Evolutionary conservation across 1,284 basidiomycete species (phyloP).

Genomic region (Rhodotorula sp.): DNA sequence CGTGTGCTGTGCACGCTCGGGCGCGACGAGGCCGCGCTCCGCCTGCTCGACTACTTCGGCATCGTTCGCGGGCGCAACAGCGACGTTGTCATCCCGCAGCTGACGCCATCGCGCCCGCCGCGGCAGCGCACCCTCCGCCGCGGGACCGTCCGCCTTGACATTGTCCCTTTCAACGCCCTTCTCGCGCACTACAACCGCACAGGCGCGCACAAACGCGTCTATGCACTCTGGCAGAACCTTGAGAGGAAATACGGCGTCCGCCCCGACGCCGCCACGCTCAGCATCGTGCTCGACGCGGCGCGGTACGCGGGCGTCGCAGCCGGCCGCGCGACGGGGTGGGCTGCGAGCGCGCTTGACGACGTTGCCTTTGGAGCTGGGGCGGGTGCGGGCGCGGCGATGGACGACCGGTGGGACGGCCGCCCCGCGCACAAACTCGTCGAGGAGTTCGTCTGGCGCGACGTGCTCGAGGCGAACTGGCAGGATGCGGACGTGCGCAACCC

Average conservation of each 20-base stretch:
- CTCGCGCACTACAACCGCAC: conserved; percentile 58
- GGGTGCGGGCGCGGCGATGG: not conserved
- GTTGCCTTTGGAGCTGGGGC: not conserved
- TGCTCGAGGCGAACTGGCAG: conserved; percentile 25
- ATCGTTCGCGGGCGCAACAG: not conserved
- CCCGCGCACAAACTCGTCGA: conserved; percentile 16
- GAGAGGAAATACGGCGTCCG: conserved; percentile 59
- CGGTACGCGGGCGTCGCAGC: conserved; percentile 50
- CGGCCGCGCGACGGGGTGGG: conserved; percentile 12
- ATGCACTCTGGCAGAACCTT: conserved; percentile 65
- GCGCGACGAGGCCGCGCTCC: not conserved
- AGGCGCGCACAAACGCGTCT: conserved; percentile 63
- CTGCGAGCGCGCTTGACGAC: not conserved
- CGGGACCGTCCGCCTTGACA: conserved; percentile 1
- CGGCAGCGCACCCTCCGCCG: not conserved
- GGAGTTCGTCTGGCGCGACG: conserved; percentile 12
- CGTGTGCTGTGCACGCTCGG: conserved; percentile 12
- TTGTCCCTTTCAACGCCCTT: conserved; percentile 56
- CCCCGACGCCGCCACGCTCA: conserved; percentile 62
- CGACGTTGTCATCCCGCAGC: not conserved
- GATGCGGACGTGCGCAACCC: conserved; percentile 12
- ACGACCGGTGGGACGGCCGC: conserved; percentile 25
- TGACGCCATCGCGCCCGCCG: not conserved
- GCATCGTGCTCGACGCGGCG: conserved; percentile 62
- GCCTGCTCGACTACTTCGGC: conserved; percentile 5